phyloP scores from a whole-genome alignment of 23 red algal species.

The Chondrus crispus region DNA sequence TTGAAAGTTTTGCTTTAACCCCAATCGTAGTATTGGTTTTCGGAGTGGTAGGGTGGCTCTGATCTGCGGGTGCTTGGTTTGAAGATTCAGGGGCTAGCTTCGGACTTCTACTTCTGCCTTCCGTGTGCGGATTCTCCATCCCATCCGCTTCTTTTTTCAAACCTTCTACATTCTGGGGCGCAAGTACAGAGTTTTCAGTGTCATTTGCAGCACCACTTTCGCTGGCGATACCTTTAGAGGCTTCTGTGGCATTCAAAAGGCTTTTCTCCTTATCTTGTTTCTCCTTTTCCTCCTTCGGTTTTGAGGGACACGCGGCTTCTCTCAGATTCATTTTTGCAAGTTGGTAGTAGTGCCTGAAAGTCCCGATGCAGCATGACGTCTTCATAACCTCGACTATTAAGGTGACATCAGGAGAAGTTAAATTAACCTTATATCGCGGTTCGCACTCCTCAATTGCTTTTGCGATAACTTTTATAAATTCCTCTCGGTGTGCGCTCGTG shows the following conservation, averaged over 20 bases:
- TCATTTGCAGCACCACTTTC: neutral
- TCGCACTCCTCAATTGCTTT: constrained; percentile 23
- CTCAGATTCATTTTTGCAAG: constrained; percentile 55
- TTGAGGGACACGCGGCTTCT: constrained; percentile 47
- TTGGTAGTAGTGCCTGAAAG: constrained; percentile 42
- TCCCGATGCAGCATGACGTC: constrained; percentile 39
- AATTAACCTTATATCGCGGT: constrained; percentile 50
- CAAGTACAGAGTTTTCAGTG: too few relatives aligned
- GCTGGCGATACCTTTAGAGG: neutral
- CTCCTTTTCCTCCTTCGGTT: neutral
- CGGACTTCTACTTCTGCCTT: too few relatives aligned
- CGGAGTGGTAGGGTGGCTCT: too few relatives aligned
- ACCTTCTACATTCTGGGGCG: too few relatives aligned
- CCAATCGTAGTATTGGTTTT: too few relatives aligned
- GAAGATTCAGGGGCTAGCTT: too few relatives aligned
- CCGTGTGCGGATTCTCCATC: too few relatives aligned
- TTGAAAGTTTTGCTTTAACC: too few relatives aligned
- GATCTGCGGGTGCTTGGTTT: too few relatives aligned
- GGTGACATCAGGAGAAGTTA: constrained; percentile 38
- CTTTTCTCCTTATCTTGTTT: neutral
- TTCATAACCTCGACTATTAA: constrained; percentile 61
- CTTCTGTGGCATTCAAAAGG: neutral
- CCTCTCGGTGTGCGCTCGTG: constrained; percentile 13
- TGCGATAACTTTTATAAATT: constrained; percentile 39
- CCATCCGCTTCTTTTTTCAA: too few relatives aligned